Percentiles rank a stretch among this genome's conserved stretches.
These are phyloP conservation scores for Lepiota subincarnata DNA, from an alignment of 768 basidiomycete genomes.

Conservation along the genomic window DNA sequence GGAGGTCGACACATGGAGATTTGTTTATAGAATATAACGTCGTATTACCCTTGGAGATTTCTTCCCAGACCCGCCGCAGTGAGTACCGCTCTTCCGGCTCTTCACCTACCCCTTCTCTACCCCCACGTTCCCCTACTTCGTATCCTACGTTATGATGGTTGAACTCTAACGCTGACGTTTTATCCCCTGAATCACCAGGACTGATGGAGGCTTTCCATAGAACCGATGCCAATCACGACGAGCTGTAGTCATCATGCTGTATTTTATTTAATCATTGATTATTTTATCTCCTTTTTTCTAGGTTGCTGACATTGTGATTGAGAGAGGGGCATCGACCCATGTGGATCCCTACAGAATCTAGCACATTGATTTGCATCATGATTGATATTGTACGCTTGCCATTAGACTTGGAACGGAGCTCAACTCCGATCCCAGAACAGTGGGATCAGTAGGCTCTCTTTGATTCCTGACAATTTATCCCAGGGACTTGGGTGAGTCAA, in stretches of 20 bases:
- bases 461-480: too few relatives aligned
- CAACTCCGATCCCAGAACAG: too few relatives aligned
- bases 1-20: constrained; percentile 63
- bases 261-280: constrained; percentile 14
- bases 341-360: too few relatives aligned
- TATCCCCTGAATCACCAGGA: constrained; percentile 33
- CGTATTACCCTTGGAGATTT: constrained; percentile 74
- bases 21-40: constrained; percentile 93
- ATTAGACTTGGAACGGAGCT: too few relatives aligned
- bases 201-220: constrained; percentile 50
- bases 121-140: too few relatives aligned
- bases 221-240: constrained; percentile 34
- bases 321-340: too few relatives aligned
- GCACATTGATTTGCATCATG: too few relatives aligned
- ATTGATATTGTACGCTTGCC: too few relatives aligned
- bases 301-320: too few relatives aligned
- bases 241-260: constrained; percentile 30
- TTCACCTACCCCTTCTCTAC: background rate
- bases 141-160: background rate
- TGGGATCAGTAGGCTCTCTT: too few relatives aligned
- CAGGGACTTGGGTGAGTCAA: background rate
- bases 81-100: constrained; percentile 31
- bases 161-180: constrained; percentile 5
- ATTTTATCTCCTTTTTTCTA: constrained; percentile 15
- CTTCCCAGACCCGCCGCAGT: constrained; percentile 70